A percentile compares a stretch with the other conserved stretches of the same genome.
These are phyloP conservation scores for Pythium folliculosum DNA, from an alignment of 352 stramenopile species.

Conservation along the genomic window DNA sequence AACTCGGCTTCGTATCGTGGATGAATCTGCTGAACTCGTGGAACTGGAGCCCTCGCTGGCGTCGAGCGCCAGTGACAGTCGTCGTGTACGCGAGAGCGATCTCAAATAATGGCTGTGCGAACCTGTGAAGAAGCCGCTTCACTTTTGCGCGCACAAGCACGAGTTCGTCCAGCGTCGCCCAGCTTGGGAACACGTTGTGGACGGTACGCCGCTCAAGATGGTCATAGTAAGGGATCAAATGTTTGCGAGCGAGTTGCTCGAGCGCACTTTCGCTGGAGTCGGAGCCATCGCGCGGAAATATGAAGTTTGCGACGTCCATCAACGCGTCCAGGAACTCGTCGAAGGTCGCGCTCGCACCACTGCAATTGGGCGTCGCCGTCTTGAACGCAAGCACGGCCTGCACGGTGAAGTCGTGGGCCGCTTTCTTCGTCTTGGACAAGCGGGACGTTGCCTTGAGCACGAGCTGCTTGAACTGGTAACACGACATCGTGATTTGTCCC, in stretches of 20 bases:
- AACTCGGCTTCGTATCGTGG: constrained; percentile 48
- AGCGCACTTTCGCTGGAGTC: constrained; percentile 40
- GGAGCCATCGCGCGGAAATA: constrained; percentile 35
- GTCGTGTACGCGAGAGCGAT: constrained; percentile 51
- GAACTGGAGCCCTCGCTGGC: constrained; percentile 42
- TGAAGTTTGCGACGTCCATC: constrained; percentile 45
- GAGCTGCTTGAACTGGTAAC: constrained; percentile 70
- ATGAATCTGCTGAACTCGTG: constrained; percentile 57
- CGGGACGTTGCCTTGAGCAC: constrained; percentile 39
- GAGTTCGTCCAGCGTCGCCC: constrained; percentile 46
- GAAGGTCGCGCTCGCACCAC: constrained; percentile 40
- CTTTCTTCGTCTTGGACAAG: constrained; percentile 25
- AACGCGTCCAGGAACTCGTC: constrained; percentile 65
- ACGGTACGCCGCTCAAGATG: constrained; percentile 13
- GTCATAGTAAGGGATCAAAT: constrained; percentile 46
- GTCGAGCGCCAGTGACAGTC: constrained; percentile 35
- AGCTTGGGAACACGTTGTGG: constrained; percentile 27
- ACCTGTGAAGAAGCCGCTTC: constrained; percentile 37
- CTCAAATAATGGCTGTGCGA: constrained; percentile 42
- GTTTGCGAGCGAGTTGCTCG: constrained; percentile 36
- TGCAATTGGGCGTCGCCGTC: constrained; percentile 27
- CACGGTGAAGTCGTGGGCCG: constrained; percentile 43
- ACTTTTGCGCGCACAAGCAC: constrained; percentile 31
- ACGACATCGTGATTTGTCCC: constrained; percentile 41
- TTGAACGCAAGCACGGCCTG: constrained; percentile 40